Base-by-base conservation (phyloP, 352 stramenopile species). In the Aphanomyces cochlioides region DNA sequence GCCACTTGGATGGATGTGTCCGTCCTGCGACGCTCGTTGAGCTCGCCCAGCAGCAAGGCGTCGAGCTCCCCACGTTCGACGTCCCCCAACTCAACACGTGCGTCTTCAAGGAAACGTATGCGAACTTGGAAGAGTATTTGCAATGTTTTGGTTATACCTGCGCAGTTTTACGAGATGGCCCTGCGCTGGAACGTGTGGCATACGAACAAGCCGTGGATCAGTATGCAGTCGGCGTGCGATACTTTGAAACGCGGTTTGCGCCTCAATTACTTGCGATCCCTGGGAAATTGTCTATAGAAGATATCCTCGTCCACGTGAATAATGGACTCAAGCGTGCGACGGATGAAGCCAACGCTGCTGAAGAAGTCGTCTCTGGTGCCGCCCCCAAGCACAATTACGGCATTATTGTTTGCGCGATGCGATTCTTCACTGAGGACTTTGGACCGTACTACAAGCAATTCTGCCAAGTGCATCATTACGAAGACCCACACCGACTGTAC, bases 391-490 rank as follows among this genome's bases (percentile, higher is more conserved):
- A 89, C 76, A 81, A 78, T 21, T 96, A 93, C 53, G 85, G 89
- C 61, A 93, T 96, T 64, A 96, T 96, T 61, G 85, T 91, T 37
- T 96, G 89, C 63, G 89, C 87, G 8, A 96, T 96, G 89, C 79
- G 89, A 47, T 92, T 90, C 76, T 96, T 96, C 75, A 87, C 87
- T 6, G 67, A 76, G n/a, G 77, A 75, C 3, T 92, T 93, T 66
- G 82, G 82, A 41, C 87, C 87, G 21, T 96, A 96, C 76, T 96
- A 93, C 68, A 63, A 83, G 66, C 78, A 90, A 19, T 95, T 96
- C 36, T 95, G 83, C 60, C 82, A 90, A 21, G 80, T 93, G 58
- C 88, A 96, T 75, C 73, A 78, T 34, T 74, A 82, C 60, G 87
- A 93, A 66, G 84, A 93, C 54, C 58, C 48, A 5, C 83, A 92